Evolutionary conservation across 108 stramenopile species (phyloP).

Genomic region (Discostella stelligeroides): DNA sequence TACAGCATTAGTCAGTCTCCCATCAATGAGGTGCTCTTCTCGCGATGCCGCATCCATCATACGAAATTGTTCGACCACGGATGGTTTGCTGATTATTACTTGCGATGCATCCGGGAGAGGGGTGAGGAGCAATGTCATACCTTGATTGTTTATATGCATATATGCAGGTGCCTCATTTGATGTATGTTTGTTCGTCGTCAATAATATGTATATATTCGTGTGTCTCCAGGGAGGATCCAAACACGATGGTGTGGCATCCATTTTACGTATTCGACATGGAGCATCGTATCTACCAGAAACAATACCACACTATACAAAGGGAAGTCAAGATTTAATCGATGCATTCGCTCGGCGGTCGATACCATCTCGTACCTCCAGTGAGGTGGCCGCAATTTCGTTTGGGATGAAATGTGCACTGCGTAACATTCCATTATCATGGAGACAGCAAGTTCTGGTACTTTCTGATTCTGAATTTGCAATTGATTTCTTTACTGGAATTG

Average conservation of each 20-base stretch:
- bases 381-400: conserved; percentile 44
- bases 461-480: conserved; percentile 46
- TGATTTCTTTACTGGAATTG: conserved; percentile 16
- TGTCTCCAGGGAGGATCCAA: conserved; percentile 33
- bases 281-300: background rate
- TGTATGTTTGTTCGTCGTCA: background rate
- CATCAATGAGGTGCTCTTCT: conserved; percentile 24
- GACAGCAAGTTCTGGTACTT: conserved; percentile 26
- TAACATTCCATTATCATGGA: conserved; percentile 14
- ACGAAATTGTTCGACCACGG: conserved; percentile 11
- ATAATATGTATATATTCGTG: background rate
- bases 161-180: too few relatives aligned
- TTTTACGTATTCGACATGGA: conserved; percentile 29
- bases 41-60: conserved; percentile 33
- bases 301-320: background rate
- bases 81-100: conserved; percentile 34
- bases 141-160: background rate
- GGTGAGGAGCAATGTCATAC: background rate
- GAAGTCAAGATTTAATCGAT: conserved; percentile 27
- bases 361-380: conserved; percentile 25
- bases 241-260: conserved; percentile 37
- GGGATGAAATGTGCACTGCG: conserved; percentile 38
- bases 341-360: conserved; percentile 19
- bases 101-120: conserved; percentile 45
- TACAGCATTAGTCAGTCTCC: too few relatives aligned